A percentile compares a stretch with the other conserved stretches of the same genome.
Evolutionary conservation across 805 yeast species (phyloP).

Genomic region (Ogataea corticis): DNA sequence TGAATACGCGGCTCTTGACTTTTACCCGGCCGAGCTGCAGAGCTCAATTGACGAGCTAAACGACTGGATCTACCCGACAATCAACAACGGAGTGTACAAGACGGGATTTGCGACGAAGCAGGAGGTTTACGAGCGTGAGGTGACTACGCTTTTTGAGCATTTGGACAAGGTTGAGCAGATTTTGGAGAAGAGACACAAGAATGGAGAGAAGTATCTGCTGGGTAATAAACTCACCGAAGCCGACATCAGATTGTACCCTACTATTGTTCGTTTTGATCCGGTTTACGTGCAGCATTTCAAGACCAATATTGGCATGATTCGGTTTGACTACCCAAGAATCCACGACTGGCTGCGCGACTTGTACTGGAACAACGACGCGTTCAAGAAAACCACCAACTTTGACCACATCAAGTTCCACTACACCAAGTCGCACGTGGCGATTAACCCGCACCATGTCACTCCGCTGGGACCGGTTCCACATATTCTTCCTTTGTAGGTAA

Average conservation of each 20-base stretch:
- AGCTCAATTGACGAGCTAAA: slow-evolving; percentile 73
- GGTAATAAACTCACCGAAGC: slow-evolving; percentile 83
- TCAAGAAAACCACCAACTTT: slow-evolving; percentile 78
- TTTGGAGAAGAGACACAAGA: slow-evolving; percentile 45
- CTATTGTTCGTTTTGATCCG: slow-evolving; percentile 88
- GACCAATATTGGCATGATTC: slow-evolving; percentile 80
- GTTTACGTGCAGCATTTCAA: slow-evolving; percentile 96
- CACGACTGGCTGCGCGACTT: slow-evolving; percentile 80
- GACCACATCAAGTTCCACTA: slow-evolving; percentile 91
- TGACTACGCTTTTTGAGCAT: slow-evolving; percentile 58
- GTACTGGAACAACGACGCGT: slow-evolving; percentile 73
- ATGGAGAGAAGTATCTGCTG: slow-evolving; percentile 43
- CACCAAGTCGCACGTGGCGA: slow-evolving; percentile 77
- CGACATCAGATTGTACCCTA: slow-evolving; percentile 83
- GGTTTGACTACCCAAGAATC: slow-evolving; percentile 74
- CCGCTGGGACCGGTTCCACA: slow-evolving; percentile 88
- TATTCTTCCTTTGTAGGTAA: slow-evolving; percentile 47
- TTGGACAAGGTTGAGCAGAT: slow-evolving; percentile 70
- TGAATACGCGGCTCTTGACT: slow-evolving; percentile 51
- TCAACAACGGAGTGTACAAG: slow-evolving; percentile 93
- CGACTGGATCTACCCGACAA: slow-evolving; percentile 76
- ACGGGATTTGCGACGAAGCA: slow-evolving; percentile 86
- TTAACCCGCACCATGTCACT: slow-evolving; percentile 82
- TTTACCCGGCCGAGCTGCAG: slow-evolving; percentile 59
- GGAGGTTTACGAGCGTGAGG: slow-evolving; percentile 75